Conservation (phyloP, 2,329 filamentous ascomycete species). For the Bipolaris gigantea region DNA sequence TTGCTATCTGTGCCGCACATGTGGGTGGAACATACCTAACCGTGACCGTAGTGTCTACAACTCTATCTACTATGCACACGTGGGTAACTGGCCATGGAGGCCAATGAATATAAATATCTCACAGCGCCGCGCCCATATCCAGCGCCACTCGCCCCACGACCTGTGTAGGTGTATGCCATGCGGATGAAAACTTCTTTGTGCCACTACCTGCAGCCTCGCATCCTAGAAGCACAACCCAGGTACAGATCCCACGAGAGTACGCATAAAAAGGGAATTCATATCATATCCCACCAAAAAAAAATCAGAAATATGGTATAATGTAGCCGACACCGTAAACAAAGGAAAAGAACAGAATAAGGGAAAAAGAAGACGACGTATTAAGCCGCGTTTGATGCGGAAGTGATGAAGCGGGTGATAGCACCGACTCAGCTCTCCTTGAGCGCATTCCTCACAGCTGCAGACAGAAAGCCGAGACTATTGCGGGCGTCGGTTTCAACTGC, state of each 20-base stretch:
- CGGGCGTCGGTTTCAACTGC: slow-evolving; percentile 1
- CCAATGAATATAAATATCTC: not conserved
- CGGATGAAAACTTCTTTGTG: not conserved
- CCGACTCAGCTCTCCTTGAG: slow-evolving; percentile 1
- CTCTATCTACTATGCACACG: not conserved
- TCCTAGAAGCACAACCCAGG: not conserved
- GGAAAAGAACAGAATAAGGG: not conserved
- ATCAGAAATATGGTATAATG: not conserved
- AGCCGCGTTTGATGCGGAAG: not conserved
- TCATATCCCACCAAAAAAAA: not conserved
- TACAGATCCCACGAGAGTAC: not conserved
- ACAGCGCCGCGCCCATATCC: not conserved
- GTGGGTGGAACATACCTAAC: not conserved
- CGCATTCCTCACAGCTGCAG: slow-evolving; percentile 1
- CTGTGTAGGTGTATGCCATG: not conserved
- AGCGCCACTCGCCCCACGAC: too few relatives aligned
- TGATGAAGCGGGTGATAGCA: not conserved
- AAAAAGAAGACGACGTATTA: not conserved
- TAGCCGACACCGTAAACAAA: not conserved
- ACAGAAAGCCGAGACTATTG: slow-evolving; percentile 4
- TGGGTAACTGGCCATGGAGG: not conserved
- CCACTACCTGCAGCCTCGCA: not conserved
- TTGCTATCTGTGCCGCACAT: not conserved
- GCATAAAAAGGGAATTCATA: not conserved
- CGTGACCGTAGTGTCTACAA: not conserved